Evolutionary conservation across 208 protist species (phyloP).

Genomic region (Porcisia deanei): DNA sequence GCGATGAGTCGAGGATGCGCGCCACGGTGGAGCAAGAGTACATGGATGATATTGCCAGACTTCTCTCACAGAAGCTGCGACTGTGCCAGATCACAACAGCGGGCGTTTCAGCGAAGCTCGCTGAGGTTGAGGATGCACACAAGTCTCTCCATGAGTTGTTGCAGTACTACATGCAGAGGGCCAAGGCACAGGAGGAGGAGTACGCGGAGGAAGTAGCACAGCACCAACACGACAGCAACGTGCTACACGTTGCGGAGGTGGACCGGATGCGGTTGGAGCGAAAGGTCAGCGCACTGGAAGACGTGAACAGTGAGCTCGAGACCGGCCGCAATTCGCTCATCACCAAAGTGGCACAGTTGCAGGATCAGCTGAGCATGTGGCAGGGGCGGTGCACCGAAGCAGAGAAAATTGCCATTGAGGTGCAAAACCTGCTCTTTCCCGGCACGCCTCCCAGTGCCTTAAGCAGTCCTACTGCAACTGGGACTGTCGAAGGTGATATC

Average conservation of each 20-base stretch:
- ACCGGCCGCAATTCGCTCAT: slow-evolving; percentile 45
- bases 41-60: slow-evolving; percentile 6
- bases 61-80: slow-evolving; percentile 17
- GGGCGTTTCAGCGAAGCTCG: slow-evolving; percentile 14
- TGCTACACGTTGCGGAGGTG: slow-evolving; percentile 36
- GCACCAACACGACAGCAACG: slow-evolving; percentile 27
- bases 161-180: slow-evolving; percentile 29
- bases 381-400: slow-evolving; percentile 31
- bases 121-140: slow-evolving; percentile 24
- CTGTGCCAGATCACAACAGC: slow-evolving; percentile 18
- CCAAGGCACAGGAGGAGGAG: slow-evolving; percentile 23
- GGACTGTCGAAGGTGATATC: background rate
- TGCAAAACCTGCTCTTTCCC: slow-evolving; percentile 29
- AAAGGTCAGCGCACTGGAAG: slow-evolving; percentile 37
- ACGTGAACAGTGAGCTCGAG: slow-evolving; percentile 32
- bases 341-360: slow-evolving; percentile 39
- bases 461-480: background rate
- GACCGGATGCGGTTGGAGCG: slow-evolving; percentile 38
- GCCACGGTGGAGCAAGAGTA: slow-evolving; percentile 36
- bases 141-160: slow-evolving; percentile 28
- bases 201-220: slow-evolving; percentile 23
- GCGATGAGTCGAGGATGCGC: slow-evolving; percentile 36
- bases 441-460: background rate
- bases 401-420: slow-evolving; percentile 29
- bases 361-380: slow-evolving; percentile 30